phyloP scores from a whole-genome alignment of 2,329 filamentous ascomycete genomes.

The Monilinia laxa region DNA sequence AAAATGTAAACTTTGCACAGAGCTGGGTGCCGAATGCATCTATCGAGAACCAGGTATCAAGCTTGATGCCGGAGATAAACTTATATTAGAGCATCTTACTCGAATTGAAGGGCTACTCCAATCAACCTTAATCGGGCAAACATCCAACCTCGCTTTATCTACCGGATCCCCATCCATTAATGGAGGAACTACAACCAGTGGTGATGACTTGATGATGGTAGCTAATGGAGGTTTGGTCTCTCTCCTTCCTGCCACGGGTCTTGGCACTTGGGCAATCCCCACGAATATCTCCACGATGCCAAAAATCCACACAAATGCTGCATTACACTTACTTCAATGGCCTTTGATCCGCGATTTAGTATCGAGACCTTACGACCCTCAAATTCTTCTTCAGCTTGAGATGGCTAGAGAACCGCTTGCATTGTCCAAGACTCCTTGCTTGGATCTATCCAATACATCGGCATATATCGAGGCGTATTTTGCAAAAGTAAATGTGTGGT shows the following conservation, averaged over 20 bases:
- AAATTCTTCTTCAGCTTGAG: conserved; percentile 78
- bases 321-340: conserved; percentile 76
- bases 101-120: conserved; percentile 80
- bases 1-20: conserved; percentile 81
- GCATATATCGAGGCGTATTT: conserved; percentile 80
- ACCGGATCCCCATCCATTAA: conserved; percentile 65
- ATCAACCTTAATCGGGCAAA: conserved; percentile 57
- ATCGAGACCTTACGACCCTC: conserved; percentile 73
- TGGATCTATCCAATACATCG: conserved; percentile 72
- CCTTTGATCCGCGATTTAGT: conserved; percentile 77
- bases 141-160: conserved; percentile 54
- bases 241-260: conserved; percentile 60
- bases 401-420: conserved; percentile 76
- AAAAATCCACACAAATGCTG: conserved; percentile 78
- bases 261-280: conserved; percentile 68
- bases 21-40: conserved; percentile 78
- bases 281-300: conserved; percentile 83
- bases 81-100: conserved; percentile 75
- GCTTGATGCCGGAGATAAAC: conserved; percentile 80
- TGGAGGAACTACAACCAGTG: conserved; percentile 60
- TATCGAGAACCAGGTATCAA: conserved; percentile 86
- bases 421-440: conserved; percentile 61
- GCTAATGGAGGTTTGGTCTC: conserved; percentile 50
- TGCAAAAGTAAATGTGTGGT: conserved; percentile 79
- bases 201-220: conserved; percentile 53